Base-by-base conservation (phyloP, 2,329 filamentous ascomycete genomes). In the Aschersonia sp. region DNA sequence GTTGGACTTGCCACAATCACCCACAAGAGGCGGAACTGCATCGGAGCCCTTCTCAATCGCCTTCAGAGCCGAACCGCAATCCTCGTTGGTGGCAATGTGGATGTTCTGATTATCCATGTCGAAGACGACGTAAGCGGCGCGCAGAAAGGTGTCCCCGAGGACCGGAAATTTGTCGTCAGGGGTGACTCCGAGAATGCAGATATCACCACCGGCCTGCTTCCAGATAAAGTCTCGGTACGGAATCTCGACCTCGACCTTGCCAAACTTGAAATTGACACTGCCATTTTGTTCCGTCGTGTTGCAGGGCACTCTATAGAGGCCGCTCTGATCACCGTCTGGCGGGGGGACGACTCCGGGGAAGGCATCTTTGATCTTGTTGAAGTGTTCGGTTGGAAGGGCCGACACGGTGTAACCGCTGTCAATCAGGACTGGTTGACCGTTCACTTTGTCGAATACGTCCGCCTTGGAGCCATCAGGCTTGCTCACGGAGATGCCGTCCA, bases 351-450 rank as follows among this genome's bases (percentile, higher is more conserved):
- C 51, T 2, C 45, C 47, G 12, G 62, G 62, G 54, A 65, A 78
- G 50, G 55, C 67, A 58, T 46, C 61, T 49, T 57, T 65, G 35
- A 80, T 63, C 33, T 60, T 54, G 31, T 63, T 52, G 49, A 77
- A 72, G 50, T 84, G 61, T 33, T 66, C 57, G 50, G 75, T 65
- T 3, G 83, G 83, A 2, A 87, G 70, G 52, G 81, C 78, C 60
- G 76, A 82, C 48, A 85, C 66, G 42, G 78, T 83, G 51, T 77
- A 81, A 49, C 83, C 83, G 11, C 77, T 81, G 62, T 85, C 81
- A 30, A 85, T 69, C 30, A 82, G 69, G 11, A 76, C 75, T 29
- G 70, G 60, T 39, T 71, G 58, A 44, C 56, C 56, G 43, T 60
- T 61, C 47, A 55, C 51, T 49, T 61, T 52, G 48, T 57, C 52